These are phyloP conservation scores for Stropharia rugosoannulata DNA, from an alignment of 768 basidiomycete genomes.

Conservation along the genomic window DNA sequence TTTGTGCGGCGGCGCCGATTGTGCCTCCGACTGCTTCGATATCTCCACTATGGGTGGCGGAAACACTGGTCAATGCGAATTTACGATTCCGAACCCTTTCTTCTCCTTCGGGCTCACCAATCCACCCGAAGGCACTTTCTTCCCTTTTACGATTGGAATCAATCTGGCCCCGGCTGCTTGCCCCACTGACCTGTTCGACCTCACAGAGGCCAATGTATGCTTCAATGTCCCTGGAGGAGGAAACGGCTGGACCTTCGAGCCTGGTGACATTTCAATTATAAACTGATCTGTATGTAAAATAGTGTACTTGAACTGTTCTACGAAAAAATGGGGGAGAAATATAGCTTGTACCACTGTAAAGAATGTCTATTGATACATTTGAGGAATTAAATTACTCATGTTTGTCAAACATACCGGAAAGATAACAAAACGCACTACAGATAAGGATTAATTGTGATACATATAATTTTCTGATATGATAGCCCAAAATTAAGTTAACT, in stretches of 20 bases:
- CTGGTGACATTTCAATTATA: background rate
- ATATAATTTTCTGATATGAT: too few relatives aligned
- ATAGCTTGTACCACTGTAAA: too few relatives aligned
- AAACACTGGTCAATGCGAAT: background rate
- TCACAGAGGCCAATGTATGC: background rate
- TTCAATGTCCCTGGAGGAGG: background rate
- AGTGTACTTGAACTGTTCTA: too few relatives aligned
- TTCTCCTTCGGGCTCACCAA: background rate
- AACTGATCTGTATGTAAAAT: too few relatives aligned
- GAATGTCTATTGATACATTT: too few relatives aligned
- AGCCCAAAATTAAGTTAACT: too few relatives aligned
- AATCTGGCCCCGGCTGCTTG: background rate
- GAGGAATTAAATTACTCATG: too few relatives aligned
- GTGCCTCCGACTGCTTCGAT: background rate
- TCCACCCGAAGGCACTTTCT: background rate
- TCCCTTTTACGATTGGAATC: background rate
- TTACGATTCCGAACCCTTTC: background rate
- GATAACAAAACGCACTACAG: too few relatives aligned
- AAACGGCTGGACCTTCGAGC: background rate
- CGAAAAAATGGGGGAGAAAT: too few relatives aligned
- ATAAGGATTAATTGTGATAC: too few relatives aligned
- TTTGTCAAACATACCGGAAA: too few relatives aligned
- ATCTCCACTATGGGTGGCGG: background rate
- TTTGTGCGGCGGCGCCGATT: background rate
- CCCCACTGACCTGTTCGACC: background rate